Evolutionary conservation across 441 rosid species (phyloP), one percentile per base, ranked within the genome.

Genomic region (Populus hybrid): DNA sequence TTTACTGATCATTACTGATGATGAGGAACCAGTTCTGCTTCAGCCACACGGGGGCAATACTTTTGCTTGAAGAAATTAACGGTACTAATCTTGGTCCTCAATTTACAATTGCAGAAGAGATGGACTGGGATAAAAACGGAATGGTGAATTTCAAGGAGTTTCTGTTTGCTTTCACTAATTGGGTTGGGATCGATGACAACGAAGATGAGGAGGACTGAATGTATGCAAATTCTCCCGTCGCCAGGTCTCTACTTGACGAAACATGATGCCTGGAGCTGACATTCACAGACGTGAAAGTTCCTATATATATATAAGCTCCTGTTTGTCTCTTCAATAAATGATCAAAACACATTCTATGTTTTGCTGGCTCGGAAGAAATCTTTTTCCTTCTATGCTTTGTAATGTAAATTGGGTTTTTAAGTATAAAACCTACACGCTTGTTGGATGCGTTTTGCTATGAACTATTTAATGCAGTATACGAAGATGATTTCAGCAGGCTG

Each of bases 101-200:
- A 20, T 18, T 63, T 18, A 16, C 53, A 31, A n/a, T 45, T 88
- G 87, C 92, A 94, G 97, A 93, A 83, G 99, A 95, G 87, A 92
- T 93, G 98, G 99, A 93, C 86, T 93, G 98, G 97, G 98, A 93
- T 83, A 92, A 83, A 73, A 95, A 91, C 67, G 98, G 96, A 40
- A 84, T 79, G 89, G 98, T 95, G 79, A 93, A 88, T 82, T 91
- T 95, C 86, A 95, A 92, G 88, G 99, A 95, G 80, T 93, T 92
- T 81, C 81, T 95, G 50, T 95, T 95, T 76, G 99, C 97, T 73
- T 92, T 93, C 84, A 93, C 97, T 0, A 81, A 84, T 3, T 93
- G 99, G 97, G 95, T 90, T 2, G 98, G 98, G 71, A 88, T 94
- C 10, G 92, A 86, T 14, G 94, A 91, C 9, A 78, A 61, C 16